These are phyloP conservation scores for Amesomyces nigricolor DNA, from an alignment of 2,329 filamentous ascomycete genomes.

Conservation along the genomic window DNA sequence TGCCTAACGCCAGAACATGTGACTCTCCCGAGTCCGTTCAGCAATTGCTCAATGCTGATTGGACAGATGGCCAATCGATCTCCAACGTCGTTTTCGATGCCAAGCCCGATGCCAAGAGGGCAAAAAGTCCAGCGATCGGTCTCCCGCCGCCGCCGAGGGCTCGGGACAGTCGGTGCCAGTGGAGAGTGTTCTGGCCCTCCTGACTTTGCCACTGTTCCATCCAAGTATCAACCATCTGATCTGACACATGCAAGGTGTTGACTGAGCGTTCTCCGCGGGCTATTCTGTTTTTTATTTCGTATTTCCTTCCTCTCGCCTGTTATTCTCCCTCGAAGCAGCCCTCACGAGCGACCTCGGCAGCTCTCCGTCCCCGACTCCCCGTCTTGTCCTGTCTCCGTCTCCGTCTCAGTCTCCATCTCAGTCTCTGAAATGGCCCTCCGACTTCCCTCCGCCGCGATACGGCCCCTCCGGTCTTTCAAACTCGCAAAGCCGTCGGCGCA, in stretches of 20 bases:
- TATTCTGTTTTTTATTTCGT: too few relatives aligned
- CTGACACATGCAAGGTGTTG: not conserved
- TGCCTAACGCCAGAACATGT: conserved; percentile 28
- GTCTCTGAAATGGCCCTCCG: conserved; percentile 35
- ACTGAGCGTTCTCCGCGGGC: too few relatives aligned
- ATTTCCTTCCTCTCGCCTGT: too few relatives aligned
- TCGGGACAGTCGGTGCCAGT: not conserved
- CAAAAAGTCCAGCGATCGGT: conserved; percentile 8
- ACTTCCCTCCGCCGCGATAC: conserved; percentile 30
- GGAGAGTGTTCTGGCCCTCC: conserved; percentile 1
- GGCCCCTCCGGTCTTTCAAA: conserved; percentile 26
- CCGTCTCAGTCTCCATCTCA: not conserved
- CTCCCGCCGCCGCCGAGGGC: conserved; percentile 1
- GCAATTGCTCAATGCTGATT: conserved; percentile 15
- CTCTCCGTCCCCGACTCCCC: too few relatives aligned
- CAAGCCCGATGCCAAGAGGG: conserved; percentile 11
- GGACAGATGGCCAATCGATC: conserved; percentile 1
- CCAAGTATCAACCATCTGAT: not conserved
- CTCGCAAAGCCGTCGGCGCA: conserved; percentile 29
- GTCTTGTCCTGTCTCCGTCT: too few relatives aligned
- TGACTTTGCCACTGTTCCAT: conserved; percentile 5
- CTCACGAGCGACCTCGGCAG: too few relatives aligned
- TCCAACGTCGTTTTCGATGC: conserved; percentile 10
- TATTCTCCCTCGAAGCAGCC: too few relatives aligned
- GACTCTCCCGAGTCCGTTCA: conserved; percentile 2